Evolutionary conservation across 495 filamentous ascomycete species (phyloP).

Genomic region (Annulohypoxylon nitens): DNA sequence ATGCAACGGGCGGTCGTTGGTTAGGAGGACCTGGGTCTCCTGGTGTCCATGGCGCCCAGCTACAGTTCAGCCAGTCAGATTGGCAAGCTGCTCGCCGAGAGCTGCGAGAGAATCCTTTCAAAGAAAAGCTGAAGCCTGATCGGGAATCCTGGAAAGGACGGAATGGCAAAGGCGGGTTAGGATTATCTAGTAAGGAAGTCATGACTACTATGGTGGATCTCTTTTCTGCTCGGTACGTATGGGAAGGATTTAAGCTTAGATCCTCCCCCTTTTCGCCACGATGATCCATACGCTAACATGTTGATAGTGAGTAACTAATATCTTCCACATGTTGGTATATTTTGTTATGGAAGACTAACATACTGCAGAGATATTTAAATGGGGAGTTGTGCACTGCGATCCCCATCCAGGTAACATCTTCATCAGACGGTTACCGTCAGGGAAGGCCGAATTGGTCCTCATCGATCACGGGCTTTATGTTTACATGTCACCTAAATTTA

Average conservation of each 20-base stretch:
- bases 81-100: slow-evolving; percentile 55
- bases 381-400: slow-evolving; percentile 93
- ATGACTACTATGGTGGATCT: slow-evolving; percentile 97
- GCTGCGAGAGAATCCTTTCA: slow-evolving; percentile 59
- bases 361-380: slow-evolving; percentile 86
- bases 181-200: slow-evolving; percentile 81
- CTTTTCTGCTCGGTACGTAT: slow-evolving; percentile 74
- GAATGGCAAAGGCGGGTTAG: slow-evolving; percentile 79
- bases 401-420: slow-evolving; percentile 98
- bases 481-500: slow-evolving; percentile 84
- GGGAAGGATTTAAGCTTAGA: neutral
- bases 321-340: neutral
- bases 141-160: slow-evolving; percentile 82
- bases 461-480: slow-evolving; percentile 98
- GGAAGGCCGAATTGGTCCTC: slow-evolving; percentile 88
- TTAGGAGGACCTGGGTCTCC: slow-evolving; percentile 80
- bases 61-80: slow-evolving; percentile 65
- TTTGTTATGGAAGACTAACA: slow-evolving; percentile 11
- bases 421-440: slow-evolving; percentile 83
- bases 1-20: slow-evolving; percentile 79
- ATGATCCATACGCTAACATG: slow-evolving; percentile 24
- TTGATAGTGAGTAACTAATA: slow-evolving; percentile 24
- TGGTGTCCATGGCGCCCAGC: slow-evolving; percentile 76
- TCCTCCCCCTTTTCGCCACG: neutral
- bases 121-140: slow-evolving; percentile 78